These are phyloP conservation scores for Vitis hybrid DNA, from an alignment of 177 flowering plant genomes.

Conservation along the genomic window DNA sequence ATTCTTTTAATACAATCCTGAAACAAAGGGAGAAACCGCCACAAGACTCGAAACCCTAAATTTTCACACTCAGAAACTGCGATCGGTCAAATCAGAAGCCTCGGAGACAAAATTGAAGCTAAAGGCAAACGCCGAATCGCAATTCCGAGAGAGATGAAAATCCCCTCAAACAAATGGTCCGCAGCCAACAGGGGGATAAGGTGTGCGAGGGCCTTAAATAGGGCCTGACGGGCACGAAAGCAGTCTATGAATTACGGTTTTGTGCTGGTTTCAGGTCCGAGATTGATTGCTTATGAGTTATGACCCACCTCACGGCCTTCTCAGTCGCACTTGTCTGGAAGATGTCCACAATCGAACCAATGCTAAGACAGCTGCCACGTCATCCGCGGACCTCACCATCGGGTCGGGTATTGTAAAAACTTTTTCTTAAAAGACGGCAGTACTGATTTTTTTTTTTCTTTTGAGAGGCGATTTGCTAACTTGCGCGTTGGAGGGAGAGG, in stretches of 20 bases:
- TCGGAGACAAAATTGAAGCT: too few species aligned
- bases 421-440: too few species aligned
- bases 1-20: background rate
- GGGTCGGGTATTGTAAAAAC: too few species aligned
- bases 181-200: background rate
- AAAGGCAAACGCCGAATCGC: too few species aligned
- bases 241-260: slow-evolving; percentile 1
- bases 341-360: background rate
- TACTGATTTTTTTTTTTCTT: too few species aligned
- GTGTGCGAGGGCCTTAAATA: background rate
- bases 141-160: too few species aligned
- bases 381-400: background rate
- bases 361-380: background rate
- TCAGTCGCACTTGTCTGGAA: background rate
- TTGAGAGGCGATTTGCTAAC: background rate
- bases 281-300: background rate
- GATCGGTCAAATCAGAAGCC: too few species aligned
- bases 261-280: slow-evolving; percentile 13
- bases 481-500: background rate
- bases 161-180: background rate
- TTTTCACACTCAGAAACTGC: too few species aligned
- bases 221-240: slow-evolving; percentile 14
- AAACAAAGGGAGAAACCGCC: background rate
- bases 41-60: background rate
- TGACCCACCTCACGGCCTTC: background rate